Base-by-base conservation (phyloP, 495 filamentous ascomycete species). In the Thozetella sp. region DNA sequence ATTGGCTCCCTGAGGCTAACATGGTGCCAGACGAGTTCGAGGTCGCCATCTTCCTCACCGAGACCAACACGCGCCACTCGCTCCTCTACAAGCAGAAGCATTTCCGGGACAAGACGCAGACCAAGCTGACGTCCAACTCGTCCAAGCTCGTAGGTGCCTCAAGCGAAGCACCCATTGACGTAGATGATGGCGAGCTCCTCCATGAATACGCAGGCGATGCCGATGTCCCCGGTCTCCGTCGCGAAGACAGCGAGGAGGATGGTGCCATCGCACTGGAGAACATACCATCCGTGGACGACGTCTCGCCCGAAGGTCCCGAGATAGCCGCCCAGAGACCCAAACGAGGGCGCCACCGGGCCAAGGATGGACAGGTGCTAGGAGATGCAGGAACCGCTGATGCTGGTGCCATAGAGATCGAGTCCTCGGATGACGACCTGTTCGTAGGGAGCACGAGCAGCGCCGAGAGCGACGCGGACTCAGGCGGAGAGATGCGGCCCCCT, bases 21-120 rank as follows among this genome's bases (percentile, higher is more conserved):
- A 46, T 40, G 52, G 20, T n/a, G 25, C 55, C 69, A 96, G 95
- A 97, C 77, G 93, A 96, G 53, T 99, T 97, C 67, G 93, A 97
- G 69, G 91, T 97, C 40, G 89, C 91, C 19, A 87, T 98, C 60
- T 99, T 97, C 76, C 83, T 99, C 64, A 96, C 90, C 30, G 90
- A 96, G 72, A 88, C 88, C 6, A 88, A 87, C 22, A 92, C 91
- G n/a, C 86, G 93, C 25, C 94, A 98, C 78, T 88, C 91, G 17
- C 80, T 99, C 11, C 83, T 98, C 54, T 89, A 89, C 61, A 94
- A 94, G 67, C 84, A 88, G 56, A 98, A 96, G 73, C 78, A 69
- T 78, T 92, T 84, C 63, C 84, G 69, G 65, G 78, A 84, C 51
- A 86, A 65, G 53, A 73, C 68, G 52, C 83, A 81, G 71, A 76